Evolutionary conservation across 306 rosid species (phyloP), one percentile per base, ranked within the genome.

Genomic region (Pyrus pyrifolia): DNA sequence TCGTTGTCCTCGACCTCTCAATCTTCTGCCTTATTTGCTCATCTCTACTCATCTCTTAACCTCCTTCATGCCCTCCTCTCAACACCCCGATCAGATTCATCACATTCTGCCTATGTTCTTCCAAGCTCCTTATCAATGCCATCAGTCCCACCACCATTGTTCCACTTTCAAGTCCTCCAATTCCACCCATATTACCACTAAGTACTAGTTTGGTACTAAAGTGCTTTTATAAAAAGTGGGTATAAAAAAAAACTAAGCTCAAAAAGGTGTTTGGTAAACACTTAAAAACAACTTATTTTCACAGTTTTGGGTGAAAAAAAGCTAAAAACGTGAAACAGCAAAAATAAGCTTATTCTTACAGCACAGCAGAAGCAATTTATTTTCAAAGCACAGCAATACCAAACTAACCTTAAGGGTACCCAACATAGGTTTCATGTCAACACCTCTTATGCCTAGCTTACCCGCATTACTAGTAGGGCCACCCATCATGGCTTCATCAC

Each of bases 1-100:
- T 86, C 87, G 46, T 38, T 76, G 22, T 55, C 21, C 29, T 81
- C 77, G 71, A 21, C 80, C 31, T 81, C 75, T 83, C 85, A 23
- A 77, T 82, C 55, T 60, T 4, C 42, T 72, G 76, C 29, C 71
- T 53, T 76, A 81, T 65, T 53, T 69, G 69, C 72, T 81, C 84
- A 64, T 81, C 87, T 22, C 76, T 79, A 27, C 27, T 83, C 49
- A 58, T 52, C 30, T 78, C 74, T 38, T 22, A 44, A 7, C 1
- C 71, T 21, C 66, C 71, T 30, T 60, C 85, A 12, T 45, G 12
- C 51, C 2, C 2, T 45, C 73, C 82, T 33, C 80, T 68, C 31
- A 78, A 29, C 63, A 68, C 4, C 23, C 63, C 53, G 14, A 79
- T 74, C 78, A 81, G 9, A 31, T 61, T 31, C 66, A 15, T 63